phyloP scores from a whole-genome alignment of 768 basidiomycete genomes.

The Serendipita sp. region DNA sequence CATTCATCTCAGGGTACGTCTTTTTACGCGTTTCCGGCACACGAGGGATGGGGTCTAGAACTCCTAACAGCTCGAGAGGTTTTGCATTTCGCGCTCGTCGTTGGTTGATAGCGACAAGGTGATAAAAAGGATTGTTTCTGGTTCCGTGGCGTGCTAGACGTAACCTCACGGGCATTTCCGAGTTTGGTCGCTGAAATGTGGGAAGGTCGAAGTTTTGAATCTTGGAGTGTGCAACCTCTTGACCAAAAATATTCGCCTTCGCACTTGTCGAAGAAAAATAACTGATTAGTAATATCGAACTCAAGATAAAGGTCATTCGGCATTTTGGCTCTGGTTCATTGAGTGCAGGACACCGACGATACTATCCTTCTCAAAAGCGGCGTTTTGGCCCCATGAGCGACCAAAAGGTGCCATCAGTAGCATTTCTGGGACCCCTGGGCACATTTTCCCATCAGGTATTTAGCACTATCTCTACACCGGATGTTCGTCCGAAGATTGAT shows the following conservation, averaged over 20 bases:
- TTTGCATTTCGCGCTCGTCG: constrained; percentile 60
- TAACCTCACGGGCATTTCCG: constrained; percentile 66
- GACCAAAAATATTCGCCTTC: no score
- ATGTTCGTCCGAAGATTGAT: not conserved
- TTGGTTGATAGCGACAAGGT: constrained; percentile 70
- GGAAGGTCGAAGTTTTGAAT: not conserved
- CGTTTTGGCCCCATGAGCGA: not conserved
- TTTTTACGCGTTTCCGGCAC: constrained; percentile 29
- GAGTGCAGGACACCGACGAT: no score
- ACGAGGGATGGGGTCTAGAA: constrained; percentile 51
- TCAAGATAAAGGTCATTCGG: no score
- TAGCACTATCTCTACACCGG: not conserved
- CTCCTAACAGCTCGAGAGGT: constrained; percentile 75
- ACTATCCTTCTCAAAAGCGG: not conserved
- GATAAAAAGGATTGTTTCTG: constrained; percentile 60
- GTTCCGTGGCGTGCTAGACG: constrained; percentile 72
- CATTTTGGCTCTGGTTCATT: no score
- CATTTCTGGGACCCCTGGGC: not conserved
- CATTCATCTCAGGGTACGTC: constrained; percentile 7
- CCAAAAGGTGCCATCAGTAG: not conserved
- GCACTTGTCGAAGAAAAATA: no score
- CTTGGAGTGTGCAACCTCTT: no score
- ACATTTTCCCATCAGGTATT: not conserved
- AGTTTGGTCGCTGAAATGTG: not conserved
- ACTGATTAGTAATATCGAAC: no score